These are phyloP conservation scores for Backusella macrospora DNA, from an alignment of 192 early-diverging fungal species.

Conservation along the genomic window DNA sequence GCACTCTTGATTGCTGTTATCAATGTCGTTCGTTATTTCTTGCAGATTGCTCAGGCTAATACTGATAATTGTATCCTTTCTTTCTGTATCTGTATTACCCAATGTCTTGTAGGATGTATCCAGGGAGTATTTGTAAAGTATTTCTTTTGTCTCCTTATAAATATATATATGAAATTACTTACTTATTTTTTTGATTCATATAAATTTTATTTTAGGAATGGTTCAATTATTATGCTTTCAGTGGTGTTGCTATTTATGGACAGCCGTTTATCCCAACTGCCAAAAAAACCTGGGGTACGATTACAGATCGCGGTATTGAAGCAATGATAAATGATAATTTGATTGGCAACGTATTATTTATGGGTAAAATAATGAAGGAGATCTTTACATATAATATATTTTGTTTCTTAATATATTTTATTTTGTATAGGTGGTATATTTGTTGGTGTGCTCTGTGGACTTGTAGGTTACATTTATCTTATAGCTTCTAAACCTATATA, in stretches of 20 bases:
- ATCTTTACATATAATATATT: conserved; percentile 16
- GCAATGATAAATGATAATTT: conserved; percentile 88
- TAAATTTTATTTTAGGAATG: conserved; percentile 45
- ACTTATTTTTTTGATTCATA: background rate
- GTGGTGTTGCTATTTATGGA: conserved; percentile 90
- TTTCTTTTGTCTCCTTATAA: conserved; percentile 3
- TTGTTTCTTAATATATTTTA: conserved; percentile 11
- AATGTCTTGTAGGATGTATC: conserved; percentile 77
- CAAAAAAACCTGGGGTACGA: conserved; percentile 83
- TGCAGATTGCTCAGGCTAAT: conserved; percentile 52
- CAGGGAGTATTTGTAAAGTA: conserved; percentile 77
- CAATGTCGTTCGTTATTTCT: conserved; percentile 73
- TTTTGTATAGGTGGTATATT: conserved; percentile 42
- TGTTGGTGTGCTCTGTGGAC: conserved; percentile 49
- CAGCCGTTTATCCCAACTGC: conserved; percentile 68
- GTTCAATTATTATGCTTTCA: conserved; percentile 90
- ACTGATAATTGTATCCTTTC: conserved; percentile 54
- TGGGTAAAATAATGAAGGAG: conserved; percentile 61
- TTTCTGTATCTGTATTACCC: conserved; percentile 71
- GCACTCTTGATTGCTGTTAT: conserved; percentile 58
- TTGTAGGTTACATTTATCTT: conserved; percentile 53
- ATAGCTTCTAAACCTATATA: conserved; percentile 31
- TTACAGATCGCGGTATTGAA: conserved; percentile 77
- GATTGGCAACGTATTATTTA: conserved; percentile 82
- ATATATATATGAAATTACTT: conserved; percentile 6